These are phyloP conservation scores for Rosa persica DNA, from an alignment of 306 rosid genomes.

Conservation along the genomic window DNA sequence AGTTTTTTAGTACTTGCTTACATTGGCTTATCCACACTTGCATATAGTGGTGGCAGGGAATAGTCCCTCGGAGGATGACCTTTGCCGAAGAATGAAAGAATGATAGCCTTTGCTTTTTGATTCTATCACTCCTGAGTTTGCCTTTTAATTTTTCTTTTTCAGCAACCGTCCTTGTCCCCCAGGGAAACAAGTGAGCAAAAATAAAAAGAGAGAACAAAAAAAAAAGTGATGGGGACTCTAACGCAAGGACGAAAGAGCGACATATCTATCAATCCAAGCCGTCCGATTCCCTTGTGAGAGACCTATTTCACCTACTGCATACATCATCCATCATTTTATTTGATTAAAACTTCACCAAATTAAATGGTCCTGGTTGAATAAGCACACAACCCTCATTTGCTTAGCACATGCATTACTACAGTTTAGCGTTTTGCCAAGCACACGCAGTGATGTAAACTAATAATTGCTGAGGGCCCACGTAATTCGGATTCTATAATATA, in stretches of 20 bases:
- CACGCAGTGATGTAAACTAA: not conserved
- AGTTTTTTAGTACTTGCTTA: conserved; percentile 18
- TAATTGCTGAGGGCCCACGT: not conserved
- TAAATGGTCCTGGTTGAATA: conserved; percentile 41
- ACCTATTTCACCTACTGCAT: conserved; percentile 41
- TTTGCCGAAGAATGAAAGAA: conserved; percentile 31
- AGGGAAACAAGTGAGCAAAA: conserved; percentile 11
- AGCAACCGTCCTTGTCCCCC: conserved; percentile 42
- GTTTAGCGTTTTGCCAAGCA: conserved; percentile 35
- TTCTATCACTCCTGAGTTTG: conserved; percentile 25
- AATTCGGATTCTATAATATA: not conserved
- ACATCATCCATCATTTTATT: conserved; percentile 26
- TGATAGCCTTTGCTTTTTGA: conserved; percentile 34
- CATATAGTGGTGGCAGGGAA: conserved; percentile 43
- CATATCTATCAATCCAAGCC: conserved; percentile 36
- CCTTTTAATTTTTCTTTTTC: conserved; percentile 21
- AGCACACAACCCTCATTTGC: conserved; percentile 23
- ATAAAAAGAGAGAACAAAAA: not conserved
- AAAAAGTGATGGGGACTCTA: conserved; percentile 39
- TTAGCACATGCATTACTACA: conserved; percentile 47
- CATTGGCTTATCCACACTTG: conserved; percentile 47
- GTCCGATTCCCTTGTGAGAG: conserved; percentile 42
- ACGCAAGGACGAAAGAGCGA: conserved; percentile 26
- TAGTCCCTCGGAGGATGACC: conserved; percentile 27
- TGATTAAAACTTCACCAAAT: conserved; percentile 27